Conservation (phyloP, 352 stramenopile species). For the Phytopythium montanum region DNA sequence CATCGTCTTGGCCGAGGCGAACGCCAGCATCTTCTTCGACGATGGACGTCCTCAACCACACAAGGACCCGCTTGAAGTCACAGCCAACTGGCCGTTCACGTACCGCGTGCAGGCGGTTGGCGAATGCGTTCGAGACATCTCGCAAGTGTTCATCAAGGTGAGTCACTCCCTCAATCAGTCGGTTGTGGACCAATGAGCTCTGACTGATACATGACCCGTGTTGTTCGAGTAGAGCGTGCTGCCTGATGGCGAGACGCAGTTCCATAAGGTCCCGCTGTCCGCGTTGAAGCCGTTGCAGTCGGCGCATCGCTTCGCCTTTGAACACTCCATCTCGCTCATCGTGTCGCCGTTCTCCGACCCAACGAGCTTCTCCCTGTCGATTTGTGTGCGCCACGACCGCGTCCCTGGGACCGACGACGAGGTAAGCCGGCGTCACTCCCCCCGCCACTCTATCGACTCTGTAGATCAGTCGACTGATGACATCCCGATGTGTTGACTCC, state of each 20-base stretch:
- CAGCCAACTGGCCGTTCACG: constrained; percentile 45
- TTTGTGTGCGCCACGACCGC: constrained; percentile 32
- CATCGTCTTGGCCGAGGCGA: constrained; percentile 7
- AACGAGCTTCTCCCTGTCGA: constrained; percentile 29
- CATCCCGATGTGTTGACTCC: not conserved
- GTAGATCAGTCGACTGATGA: too few species aligned
- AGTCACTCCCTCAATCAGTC: too few species aligned
- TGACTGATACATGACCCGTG: not conserved
- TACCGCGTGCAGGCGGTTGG: constrained; percentile 26
- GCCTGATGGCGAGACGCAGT: constrained; percentile 30
- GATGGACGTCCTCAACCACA: not conserved
- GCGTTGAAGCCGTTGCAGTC: constrained; percentile 11
- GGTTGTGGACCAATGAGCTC: too few species aligned
- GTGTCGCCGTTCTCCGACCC: constrained; percentile 58
- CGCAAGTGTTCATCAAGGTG: constrained; percentile 40
- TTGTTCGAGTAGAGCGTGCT: constrained; percentile 23
- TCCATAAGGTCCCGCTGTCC: constrained; percentile 31
- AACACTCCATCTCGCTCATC: constrained; percentile 33
- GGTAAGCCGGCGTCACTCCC: constrained; percentile 13
- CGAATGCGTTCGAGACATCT: constrained; percentile 25
- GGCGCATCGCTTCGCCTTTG: constrained; percentile 17
- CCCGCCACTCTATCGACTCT: too few species aligned
- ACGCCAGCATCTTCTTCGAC: constrained; percentile 4
- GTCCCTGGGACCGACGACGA: constrained; percentile 21
- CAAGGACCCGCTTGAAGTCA: constrained; percentile 39